Evolutionary conservation across 2,329 filamentous ascomycete species (phyloP), one percentile per base, ranked within the genome.

Genomic region (Alternaria novae-zelandiae): DNA sequence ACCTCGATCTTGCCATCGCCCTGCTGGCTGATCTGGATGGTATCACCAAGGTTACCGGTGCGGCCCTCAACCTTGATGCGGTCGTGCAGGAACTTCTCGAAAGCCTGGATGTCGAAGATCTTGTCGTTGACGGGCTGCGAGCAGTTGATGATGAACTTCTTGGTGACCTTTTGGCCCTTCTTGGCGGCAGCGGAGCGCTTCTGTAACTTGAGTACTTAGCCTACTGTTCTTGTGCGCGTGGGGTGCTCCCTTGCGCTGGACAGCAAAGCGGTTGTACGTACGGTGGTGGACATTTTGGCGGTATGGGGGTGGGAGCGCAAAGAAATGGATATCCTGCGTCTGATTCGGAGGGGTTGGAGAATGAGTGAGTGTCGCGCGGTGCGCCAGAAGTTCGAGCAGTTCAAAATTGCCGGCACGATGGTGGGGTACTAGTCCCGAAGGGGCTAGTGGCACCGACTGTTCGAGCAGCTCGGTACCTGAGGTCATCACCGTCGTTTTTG

Each of bases 61-160:
- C 94, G 95, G 87, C 95, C 95, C 77, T 97, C 96, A 78, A 99
- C 94, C 93, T 99, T 99, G 91, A 99, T 97, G 87, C 92, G 94
- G 86, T 98, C 96, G 89, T 97, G 94, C 71, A 99, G 92, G 92
- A 99, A 99, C 90, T 98, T 98, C 88, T 97, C 94, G 84, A 99
- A 99, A 77, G 94, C 94, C 79, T 92, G 90, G 83, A 97, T 90
- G 85, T 99, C 96, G 90, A 99, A 98, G 90, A 99, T 99, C 91
- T 98, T 98, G 90, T 99, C 96, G 87, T 90, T 92, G 78, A 94
- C 94, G 80, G 96, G 96, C 87, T 98, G 95, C 80, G 93, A 94
- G 84, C 94, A 95, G 88, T 99, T 97, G 92, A 99, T 98, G 88
- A 97, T 91, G 91, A 93, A 99, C 95, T 94, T 95, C 89, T 94